Percentiles rank a stretch among this genome's conserved stretches.
phyloP scores from a whole-genome alignment of 2,329 filamentous ascomycete species.

The Phialophora tarda region DNA sequence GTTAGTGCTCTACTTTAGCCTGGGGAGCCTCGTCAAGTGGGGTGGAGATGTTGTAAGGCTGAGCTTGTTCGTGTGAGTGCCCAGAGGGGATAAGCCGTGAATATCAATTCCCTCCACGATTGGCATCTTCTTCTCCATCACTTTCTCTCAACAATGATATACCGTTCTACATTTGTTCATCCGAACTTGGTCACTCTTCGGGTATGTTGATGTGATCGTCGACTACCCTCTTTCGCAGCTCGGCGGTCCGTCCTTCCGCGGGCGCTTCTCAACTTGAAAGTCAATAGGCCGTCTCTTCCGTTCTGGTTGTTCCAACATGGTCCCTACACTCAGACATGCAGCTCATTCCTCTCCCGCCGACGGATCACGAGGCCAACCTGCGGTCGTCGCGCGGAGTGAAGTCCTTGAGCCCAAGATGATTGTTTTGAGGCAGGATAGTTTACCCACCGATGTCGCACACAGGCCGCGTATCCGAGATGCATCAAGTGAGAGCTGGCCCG shows the following conservation, averaged over 20 bases:
- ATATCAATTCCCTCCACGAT: too few species aligned
- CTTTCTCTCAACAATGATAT: background rate
- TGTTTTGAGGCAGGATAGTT: background rate
- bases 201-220: background rate
- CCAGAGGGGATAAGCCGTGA: too few species aligned
- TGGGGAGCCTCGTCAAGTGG: background rate
- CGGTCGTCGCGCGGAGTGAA: background rate
- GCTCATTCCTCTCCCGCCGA: background rate
- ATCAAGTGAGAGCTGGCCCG: background rate
- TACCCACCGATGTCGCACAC: background rate
- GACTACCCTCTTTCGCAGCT: background rate
- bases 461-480: background rate
- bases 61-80: too few species aligned
- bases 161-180: background rate
- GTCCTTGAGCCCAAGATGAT: background rate
- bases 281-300: background rate
- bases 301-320: background rate
- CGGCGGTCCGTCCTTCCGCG: background rate
- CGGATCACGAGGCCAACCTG: background rate
- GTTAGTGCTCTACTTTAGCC: background rate
- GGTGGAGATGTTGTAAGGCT: too few species aligned
- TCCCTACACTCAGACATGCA: background rate
- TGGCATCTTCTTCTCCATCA: too few species aligned
- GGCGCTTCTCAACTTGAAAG: background rate
- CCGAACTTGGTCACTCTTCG: background rate